Conservation (phyloP, 345 rosid species). For the Aurinia saxatilis region DNA sequence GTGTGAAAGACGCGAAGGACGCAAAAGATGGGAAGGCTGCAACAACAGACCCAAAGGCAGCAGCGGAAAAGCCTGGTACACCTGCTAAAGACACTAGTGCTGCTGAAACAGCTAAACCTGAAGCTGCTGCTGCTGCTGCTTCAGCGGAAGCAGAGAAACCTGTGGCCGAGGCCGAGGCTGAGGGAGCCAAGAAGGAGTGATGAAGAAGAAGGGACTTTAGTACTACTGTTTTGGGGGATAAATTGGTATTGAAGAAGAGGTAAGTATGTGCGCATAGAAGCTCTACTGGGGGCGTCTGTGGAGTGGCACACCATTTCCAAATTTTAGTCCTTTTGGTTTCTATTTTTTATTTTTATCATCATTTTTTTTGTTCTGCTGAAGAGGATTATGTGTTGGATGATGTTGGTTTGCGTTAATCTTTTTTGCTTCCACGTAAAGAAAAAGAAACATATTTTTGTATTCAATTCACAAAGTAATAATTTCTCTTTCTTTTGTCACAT, state of each 20-base stretch:
- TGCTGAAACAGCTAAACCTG: conserved; percentile 31
- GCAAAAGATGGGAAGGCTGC: conserved; percentile 29
- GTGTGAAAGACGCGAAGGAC: conserved; percentile 36
- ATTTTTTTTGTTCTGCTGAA: conserved; percentile 18
- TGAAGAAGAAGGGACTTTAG: conserved; percentile 16
- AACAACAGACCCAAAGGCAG: conserved; percentile 21
- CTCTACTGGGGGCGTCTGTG: neutral
- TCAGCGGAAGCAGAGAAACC: conserved; percentile 27
- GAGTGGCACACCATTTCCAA: conserved; percentile 10
- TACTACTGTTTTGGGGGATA: conserved; percentile 8
- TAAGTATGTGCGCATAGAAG: conserved; percentile 14
- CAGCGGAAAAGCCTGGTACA: conserved; percentile 27
- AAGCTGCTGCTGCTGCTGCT: conserved; percentile 22
- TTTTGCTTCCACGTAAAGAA: too few relatives aligned
- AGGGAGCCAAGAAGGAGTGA: conserved; percentile 26
- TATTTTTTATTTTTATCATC: neutral
- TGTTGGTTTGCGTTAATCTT: too few relatives aligned
- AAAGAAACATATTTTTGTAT: too few relatives aligned
- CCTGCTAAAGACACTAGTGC: conserved; percentile 35
- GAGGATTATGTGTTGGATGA: conserved; percentile 16
- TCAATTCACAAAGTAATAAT: too few relatives aligned
- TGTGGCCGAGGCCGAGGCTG: conserved; percentile 34
- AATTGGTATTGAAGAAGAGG: conserved; percentile 25
- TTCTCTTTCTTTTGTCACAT: too few relatives aligned
- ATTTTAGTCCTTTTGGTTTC: conserved; percentile 10